Evolutionary conservation across 1,284 basidiomycete species (phyloP).

Genomic region (Coniophora puteana): DNA sequence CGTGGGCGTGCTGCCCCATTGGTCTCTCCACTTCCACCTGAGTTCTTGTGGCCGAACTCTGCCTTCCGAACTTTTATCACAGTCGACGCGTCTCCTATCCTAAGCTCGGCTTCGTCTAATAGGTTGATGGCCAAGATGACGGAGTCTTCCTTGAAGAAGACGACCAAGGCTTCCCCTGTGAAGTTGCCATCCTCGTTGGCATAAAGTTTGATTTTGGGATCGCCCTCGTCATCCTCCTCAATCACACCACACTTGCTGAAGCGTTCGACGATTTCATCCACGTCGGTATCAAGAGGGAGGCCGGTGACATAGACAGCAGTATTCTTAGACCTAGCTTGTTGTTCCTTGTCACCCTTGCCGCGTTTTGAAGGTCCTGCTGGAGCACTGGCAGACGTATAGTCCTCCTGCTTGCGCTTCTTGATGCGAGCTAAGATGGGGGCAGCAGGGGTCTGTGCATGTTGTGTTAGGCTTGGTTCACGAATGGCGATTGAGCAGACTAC

Average conservation of each 20-base stretch:
- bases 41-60: slow-evolving; percentile 73
- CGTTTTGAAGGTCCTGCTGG: slow-evolving; percentile 58
- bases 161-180: slow-evolving; percentile 93
- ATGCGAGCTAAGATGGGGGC: slow-evolving; percentile 77
- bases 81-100: slow-evolving; percentile 72
- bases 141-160: slow-evolving; percentile 97
- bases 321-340: slow-evolving; percentile 68
- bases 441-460: slow-evolving; percentile 64
- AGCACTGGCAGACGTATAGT: slow-evolving; percentile 64
- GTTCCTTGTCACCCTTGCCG: slow-evolving; percentile 49
- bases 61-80: slow-evolving; percentile 85
- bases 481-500: slow-evolving; percentile 42
- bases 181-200: slow-evolving; percentile 86
- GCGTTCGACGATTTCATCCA: slow-evolving; percentile 72
- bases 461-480: slow-evolving; percentile 16
- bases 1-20: slow-evolving; percentile 41
- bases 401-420: slow-evolving; percentile 80
- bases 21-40: slow-evolving; percentile 24
- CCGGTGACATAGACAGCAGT: slow-evolving; percentile 92
- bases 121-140: slow-evolving; percentile 84
- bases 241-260: slow-evolving; percentile 93
- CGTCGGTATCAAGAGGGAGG: slow-evolving; percentile 76
- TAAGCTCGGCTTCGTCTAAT: slow-evolving; percentile 89
- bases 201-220: slow-evolving; percentile 93
- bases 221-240: slow-evolving; percentile 85